phyloP scores from a whole-genome alignment of 2,329 filamentous ascomycete genomes.

The Gliomastix tumulicola region DNA sequence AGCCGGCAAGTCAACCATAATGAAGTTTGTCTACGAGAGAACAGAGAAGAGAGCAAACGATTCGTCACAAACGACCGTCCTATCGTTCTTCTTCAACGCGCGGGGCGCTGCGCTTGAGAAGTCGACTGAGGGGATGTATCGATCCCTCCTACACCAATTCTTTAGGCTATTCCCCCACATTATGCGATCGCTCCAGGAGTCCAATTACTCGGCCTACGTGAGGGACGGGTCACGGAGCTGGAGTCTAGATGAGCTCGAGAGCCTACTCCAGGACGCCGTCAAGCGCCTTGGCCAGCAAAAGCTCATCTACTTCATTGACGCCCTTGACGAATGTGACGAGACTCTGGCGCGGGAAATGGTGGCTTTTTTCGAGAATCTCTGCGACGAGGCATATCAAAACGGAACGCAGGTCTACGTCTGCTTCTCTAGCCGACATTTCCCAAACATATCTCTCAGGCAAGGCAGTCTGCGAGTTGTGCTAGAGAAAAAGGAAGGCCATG shows the following conservation, averaged over 20 bases:
- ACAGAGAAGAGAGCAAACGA: no score
- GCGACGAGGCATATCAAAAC: no score
- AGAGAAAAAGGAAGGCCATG: slow-evolving; percentile 8
- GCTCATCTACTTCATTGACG: slow-evolving; percentile 5
- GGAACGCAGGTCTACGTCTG: slow-evolving; percentile 24
- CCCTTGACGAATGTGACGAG: slow-evolving; percentile 19
- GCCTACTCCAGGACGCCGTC: slow-evolving; percentile 5
- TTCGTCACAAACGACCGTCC: slow-evolving; percentile 36
- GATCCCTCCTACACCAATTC: no score
- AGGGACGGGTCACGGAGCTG: no score
- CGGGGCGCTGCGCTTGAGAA: slow-evolving; percentile 33
- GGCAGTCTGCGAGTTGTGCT: slow-evolving; percentile 15
- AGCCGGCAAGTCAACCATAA: slow-evolving; percentile 36
- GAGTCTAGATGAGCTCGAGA: slow-evolving; percentile 10
- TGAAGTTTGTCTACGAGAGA: slow-evolving; percentile 37
- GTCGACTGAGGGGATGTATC: slow-evolving; percentile 38
- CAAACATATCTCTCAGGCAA: slow-evolving; percentile 23
- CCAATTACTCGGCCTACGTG: no score
- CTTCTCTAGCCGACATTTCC: slow-evolving; percentile 40
- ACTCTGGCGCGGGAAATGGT: slow-evolving; percentile 33
- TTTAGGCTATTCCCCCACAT: no score
- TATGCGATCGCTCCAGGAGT: no score
- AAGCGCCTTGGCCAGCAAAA: slow-evolving; percentile 4
- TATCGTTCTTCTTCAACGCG: slow-evolving; percentile 45
- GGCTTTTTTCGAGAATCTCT: slow-evolving; percentile 26